phyloP scores from a whole-genome alignment of 495 filamentous ascomycete genomes.

The Aspergillus campestris region DNA sequence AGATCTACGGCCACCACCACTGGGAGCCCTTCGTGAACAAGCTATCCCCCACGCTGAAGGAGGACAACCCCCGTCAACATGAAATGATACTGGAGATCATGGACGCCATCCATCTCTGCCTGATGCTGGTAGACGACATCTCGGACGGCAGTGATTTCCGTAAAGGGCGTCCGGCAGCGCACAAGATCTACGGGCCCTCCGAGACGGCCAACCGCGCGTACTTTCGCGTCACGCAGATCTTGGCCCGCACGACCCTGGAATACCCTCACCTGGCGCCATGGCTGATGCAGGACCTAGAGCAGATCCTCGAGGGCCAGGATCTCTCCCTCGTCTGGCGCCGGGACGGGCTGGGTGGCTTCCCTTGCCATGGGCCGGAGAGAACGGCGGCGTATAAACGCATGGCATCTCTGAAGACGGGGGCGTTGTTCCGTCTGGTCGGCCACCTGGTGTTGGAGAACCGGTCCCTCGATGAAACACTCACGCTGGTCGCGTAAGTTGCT shows the following conservation, averaged over 20 bases:
- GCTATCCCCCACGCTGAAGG: slow-evolving; percentile 13
- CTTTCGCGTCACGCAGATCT: slow-evolving; percentile 16
- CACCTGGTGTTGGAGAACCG: slow-evolving; percentile 14
- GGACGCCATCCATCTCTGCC: slow-evolving; percentile 24
- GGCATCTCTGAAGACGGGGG: slow-evolving; percentile 16
- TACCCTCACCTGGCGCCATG: slow-evolving; percentile 14
- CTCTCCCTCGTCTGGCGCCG: slow-evolving; percentile 25
- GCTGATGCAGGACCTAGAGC: slow-evolving; percentile 16
- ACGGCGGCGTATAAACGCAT: slow-evolving; percentile 11
- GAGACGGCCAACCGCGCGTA: slow-evolving; percentile 26
- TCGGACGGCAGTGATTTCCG: slow-evolving; percentile 23
- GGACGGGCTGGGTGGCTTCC: slow-evolving; percentile 17
- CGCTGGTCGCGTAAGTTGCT: slow-evolving; percentile 11
- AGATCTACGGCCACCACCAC: slow-evolving; percentile 19
- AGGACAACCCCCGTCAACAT: slow-evolving; percentile 14
- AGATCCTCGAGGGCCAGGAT: slow-evolving; percentile 26
- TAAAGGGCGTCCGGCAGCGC: slow-evolving; percentile 22
- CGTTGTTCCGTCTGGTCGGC: slow-evolving; percentile 14
- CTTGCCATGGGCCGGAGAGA: slow-evolving; percentile 5
- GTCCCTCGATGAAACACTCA: slow-evolving; percentile 13
- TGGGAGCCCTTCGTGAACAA: slow-evolving; percentile 19
- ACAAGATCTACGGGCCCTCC: slow-evolving; percentile 19
- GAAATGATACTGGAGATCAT: slow-evolving; percentile 20
- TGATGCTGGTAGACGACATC: slow-evolving; percentile 29
- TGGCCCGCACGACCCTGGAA: slow-evolving; percentile 9